Percentiles rank a stretch among this genome's conserved stretches.
Evolutionary conservation across 371 early-diverging fungal genomes (phyloP).

Genomic region (Mucor irregularis): DNA sequence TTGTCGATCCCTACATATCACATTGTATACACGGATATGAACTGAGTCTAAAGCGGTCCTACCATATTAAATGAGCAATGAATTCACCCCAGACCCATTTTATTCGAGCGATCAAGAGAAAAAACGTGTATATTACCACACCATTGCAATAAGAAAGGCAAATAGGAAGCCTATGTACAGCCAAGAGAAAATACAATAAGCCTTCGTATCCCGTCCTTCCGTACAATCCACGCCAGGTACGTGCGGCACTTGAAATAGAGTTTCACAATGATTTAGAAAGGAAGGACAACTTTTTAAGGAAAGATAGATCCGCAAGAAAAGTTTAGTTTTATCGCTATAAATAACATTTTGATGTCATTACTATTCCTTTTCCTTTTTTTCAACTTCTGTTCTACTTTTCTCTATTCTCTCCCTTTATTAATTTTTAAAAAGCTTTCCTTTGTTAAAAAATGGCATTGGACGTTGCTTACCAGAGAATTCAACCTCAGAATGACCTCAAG

Average conservation of each 20-base stretch:
- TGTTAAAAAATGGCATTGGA: conserved; percentile 11
- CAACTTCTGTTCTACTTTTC: conserved; percentile 24
- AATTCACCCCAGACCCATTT: neutral
- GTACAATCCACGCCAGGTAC: too few species aligned
- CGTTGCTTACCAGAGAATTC: conserved; percentile 22
- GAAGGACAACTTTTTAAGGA: neutral
- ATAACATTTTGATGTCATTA: conserved; percentile 34
- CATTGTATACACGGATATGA: neutral
- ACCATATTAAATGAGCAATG: too few species aligned
- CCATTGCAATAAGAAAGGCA: too few species aligned
- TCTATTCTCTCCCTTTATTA: conserved; percentile 28
- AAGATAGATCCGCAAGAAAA: neutral
- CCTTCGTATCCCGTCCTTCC: neutral
- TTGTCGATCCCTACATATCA: neutral
- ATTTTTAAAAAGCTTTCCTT: neutral
- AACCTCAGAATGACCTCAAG: conserved; percentile 21
- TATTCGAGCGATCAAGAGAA: neutral
- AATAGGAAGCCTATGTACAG: neutral
- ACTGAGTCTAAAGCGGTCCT: neutral
- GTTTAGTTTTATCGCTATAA: conserved; percentile 44
- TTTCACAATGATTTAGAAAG: too few species aligned
- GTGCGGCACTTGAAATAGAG: too few species aligned
- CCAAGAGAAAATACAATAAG: neutral
- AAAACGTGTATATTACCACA: neutral
- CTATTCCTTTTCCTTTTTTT: conserved; percentile 36